Percentiles rank a stretch among this genome's conserved stretches.
phyloP scores from a whole-genome alignment of 345 rosid species.

The Clausena lansium region DNA sequence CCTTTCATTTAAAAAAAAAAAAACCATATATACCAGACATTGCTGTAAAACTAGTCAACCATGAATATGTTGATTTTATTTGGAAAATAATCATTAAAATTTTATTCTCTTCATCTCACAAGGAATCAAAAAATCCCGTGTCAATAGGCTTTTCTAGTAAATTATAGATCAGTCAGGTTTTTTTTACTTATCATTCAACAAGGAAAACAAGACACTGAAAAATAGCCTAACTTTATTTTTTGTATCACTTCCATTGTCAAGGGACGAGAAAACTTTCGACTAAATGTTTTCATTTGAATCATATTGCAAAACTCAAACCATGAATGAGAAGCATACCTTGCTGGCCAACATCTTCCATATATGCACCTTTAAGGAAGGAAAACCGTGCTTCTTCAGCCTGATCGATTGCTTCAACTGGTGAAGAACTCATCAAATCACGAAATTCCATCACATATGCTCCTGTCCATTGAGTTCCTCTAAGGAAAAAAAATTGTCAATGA shows the following conservation, averaged over 20 bases:
- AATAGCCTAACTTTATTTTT: neutral
- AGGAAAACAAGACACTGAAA: neutral
- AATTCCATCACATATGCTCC: slow-evolving; percentile 82
- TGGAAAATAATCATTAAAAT: neutral
- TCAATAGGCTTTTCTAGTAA: too few species aligned
- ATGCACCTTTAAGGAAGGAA: slow-evolving; percentile 80
- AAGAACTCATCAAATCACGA: slow-evolving; percentile 55
- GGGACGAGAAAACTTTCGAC: neutral
- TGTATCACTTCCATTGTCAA: neutral
- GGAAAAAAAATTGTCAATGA: neutral
- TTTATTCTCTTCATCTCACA: too few species aligned
- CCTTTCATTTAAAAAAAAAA: neutral
- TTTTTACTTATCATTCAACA: neutral
- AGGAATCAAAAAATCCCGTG: too few species aligned
- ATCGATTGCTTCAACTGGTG: slow-evolving; percentile 33
- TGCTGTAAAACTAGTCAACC: neutral
- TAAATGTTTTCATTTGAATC: neutral
- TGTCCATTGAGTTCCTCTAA: slow-evolving; percentile 87
- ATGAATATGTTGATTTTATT: neutral
- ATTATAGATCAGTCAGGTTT: neutral
- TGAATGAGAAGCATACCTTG: slow-evolving; percentile 35
- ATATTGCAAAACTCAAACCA: neutral
- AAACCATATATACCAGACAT: neutral
- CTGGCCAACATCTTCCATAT: slow-evolving; percentile 57
- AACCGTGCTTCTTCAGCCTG: slow-evolving; percentile 80